These are phyloP conservation scores for Leccinellum luteum DNA, from an alignment of 768 basidiomycete genomes.

Conservation along the genomic window DNA sequence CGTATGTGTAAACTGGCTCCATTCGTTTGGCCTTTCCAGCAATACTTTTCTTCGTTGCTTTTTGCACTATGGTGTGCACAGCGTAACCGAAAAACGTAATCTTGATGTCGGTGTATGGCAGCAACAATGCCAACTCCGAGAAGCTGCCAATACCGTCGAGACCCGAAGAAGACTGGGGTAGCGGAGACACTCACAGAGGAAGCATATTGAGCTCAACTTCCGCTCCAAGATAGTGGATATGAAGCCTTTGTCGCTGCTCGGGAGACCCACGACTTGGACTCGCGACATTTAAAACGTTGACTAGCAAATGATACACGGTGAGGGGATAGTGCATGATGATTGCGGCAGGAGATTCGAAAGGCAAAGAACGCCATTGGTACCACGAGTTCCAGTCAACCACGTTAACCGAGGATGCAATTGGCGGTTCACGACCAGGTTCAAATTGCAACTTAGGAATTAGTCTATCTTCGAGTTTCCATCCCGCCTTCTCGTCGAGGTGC, in stretches of 20 bases:
- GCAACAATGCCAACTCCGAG: constrained; percentile 43
- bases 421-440: constrained; percentile 25
- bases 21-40: constrained; percentile 29
- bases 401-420: constrained; percentile 26
- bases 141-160: constrained; percentile 31
- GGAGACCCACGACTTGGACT: constrained; percentile 21
- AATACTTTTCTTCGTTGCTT: constrained; percentile 31
- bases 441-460: constrained; percentile 36
- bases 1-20: constrained; percentile 35
- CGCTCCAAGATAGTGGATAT: constrained; percentile 38
- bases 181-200: constrained; percentile 34
- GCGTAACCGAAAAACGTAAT: constrained; percentile 40
- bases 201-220: constrained; percentile 40
- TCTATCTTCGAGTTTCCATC: constrained; percentile 36
- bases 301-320: constrained; percentile 38
- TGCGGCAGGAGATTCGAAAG: constrained; percentile 41
- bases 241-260: constrained; percentile 26
- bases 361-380: constrained; percentile 44
- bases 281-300: constrained; percentile 33
- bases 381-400: constrained; percentile 43
- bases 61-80: constrained; percentile 31
- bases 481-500: constrained; percentile 31
- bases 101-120: constrained; percentile 44
- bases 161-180: not conserved
- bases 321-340: constrained; percentile 46